These are phyloP conservation scores for Saprolegnia parasitica DNA, from an alignment of 352 stramenopile species.

Conservation along the genomic window DNA sequence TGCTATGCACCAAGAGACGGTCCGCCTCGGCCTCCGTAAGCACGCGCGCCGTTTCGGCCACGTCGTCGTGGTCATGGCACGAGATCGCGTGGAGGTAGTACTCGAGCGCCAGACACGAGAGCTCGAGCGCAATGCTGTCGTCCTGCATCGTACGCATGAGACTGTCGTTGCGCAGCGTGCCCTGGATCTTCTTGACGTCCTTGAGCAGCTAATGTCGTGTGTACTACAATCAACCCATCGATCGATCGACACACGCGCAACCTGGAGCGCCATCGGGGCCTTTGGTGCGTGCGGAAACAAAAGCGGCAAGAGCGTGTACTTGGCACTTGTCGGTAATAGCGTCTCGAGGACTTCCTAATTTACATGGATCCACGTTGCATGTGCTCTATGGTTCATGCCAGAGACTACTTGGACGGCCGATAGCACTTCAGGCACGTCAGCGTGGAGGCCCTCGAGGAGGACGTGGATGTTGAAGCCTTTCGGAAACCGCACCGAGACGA, in stretches of 20 bases:
- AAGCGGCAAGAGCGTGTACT: slow-evolving; percentile 63
- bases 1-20: slow-evolving; percentile 49
- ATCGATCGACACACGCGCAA: neutral
- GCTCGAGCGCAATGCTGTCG: slow-evolving; percentile 52
- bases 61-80: slow-evolving; percentile 43
- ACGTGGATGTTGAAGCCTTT: slow-evolving; percentile 78
- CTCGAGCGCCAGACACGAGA: slow-evolving; percentile 68
- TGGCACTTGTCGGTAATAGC: slow-evolving; percentile 63
- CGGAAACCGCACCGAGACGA: slow-evolving; percentile 74
- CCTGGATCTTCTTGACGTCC: slow-evolving; percentile 43
- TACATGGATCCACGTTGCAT: slow-evolving; percentile 12
- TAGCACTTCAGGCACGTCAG: slow-evolving; percentile 64
- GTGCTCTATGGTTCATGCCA: neutral
- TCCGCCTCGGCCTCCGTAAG: slow-evolving; percentile 58
- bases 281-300: slow-evolving; percentile 61
- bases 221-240: too few species aligned
- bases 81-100: slow-evolving; percentile 78
- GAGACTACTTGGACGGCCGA: slow-evolving; percentile 59
- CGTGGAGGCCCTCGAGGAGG: slow-evolving; percentile 73
- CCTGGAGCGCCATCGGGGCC: slow-evolving; percentile 44
- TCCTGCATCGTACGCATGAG: slow-evolving; percentile 69
- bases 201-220: slow-evolving; percentile 77
- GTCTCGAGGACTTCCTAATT: slow-evolving; percentile 75
- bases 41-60: slow-evolving; percentile 34
- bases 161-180: slow-evolving; percentile 52